Evolutionary conservation across 257 asterid genomes (phyloP), one percentile per base, ranked within the genome.

Genomic region (Solanum phureja): DNA sequence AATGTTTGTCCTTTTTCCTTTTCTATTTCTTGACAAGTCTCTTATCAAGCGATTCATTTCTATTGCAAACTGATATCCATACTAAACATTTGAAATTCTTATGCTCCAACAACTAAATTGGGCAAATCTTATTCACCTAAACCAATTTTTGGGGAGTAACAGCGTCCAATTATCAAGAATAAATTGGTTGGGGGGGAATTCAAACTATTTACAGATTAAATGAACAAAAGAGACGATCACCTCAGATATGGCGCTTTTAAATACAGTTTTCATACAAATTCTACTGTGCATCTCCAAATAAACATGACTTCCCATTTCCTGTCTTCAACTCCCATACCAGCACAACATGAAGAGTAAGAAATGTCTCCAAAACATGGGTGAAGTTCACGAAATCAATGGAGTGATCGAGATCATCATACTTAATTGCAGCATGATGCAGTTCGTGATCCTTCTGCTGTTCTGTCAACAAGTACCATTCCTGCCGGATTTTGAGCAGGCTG

Each of bases 391-490:
- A 46, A 46, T 81, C 34, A 81, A 81, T 46, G 68, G 68, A 81
- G 68, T 18, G 19, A 81, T 42, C 1, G 19, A 81, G 69, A 84
- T 42, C 81, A 79, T 37, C 69, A 66, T 86, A 82, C 68, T 84
- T 89, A 93, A 62, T 92, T 75, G 91, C 96, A 95, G 90, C 98
- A 95, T 27, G 95, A 88, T 77, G 94, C 89, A 62, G 93, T 73
- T 86, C 88, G 93, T 23, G 98, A 89, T 86, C 93, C 95, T 88
- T 93, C 94, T 49, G 92, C 92, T 66, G 95, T 93, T 90, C 95
- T 94, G 88, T 94, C 97, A 10, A 91, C 94, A 52, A 94, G 93
- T 86, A 94, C 94, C 98, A 94, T 94, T 87, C 98, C 98, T 14
- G 98, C 89, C 19, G 94, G 92, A 89, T 91, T 95, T 90, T 91